Evolutionary conservation across 2,329 filamentous ascomycete species (phyloP), one percentile per base, ranked within the genome.

Genomic region (Sporothrix phasma): DNA sequence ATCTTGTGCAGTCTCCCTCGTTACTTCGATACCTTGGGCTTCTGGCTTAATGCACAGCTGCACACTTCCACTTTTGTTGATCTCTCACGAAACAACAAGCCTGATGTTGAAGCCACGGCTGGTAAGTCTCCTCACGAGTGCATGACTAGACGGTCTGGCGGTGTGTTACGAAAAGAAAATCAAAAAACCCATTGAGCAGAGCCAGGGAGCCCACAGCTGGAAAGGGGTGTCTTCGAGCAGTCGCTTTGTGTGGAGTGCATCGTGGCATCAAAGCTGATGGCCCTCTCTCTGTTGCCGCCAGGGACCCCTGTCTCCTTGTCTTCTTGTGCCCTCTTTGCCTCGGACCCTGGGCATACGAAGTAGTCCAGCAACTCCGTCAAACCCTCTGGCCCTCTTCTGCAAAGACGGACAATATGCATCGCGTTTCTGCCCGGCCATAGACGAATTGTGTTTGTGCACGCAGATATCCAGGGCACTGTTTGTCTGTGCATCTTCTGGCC

Each of bases 371-470:
- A 39, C 31, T 39, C 37, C 31, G 26, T 56, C 13, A 10, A 39
- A 6, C 15, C 37, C n/a, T n/a, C n/a, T 45, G 3, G 11, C 37
- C 24, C 39, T 11, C 29, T 61, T 61, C 58, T 61, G 29, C n/a
- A 49, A 61, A 47, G 43, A 61, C 58, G 41, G 46, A 61, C 43
- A 37, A 37, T n/a, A 26, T 51, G 59, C 59, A 61, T 61, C 59
- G 39, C 43, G 58, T 47, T 61, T 46, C n/a, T n/a, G n/a, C n/a
- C n/a, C n/a, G n/a, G n/a, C n/a, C n/a, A n/a, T n/a, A n/a, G n/a
- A n/a, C n/a, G n/a, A 59, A 45, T 45, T 59, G 53, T 58, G 53
- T 39, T 39, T 45, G 54, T n/a, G n/a, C n/a, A n/a, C n/a, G n/a
- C n/a, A n/a, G n/a, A n/a, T n/a, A n/a, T n/a, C n/a, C n/a, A n/a